Evolutionary conservation across 352 stramenopile genomes (phyloP), one percentile per base, ranked within the genome.

Genomic region (Globisporangium parvum): DNA sequence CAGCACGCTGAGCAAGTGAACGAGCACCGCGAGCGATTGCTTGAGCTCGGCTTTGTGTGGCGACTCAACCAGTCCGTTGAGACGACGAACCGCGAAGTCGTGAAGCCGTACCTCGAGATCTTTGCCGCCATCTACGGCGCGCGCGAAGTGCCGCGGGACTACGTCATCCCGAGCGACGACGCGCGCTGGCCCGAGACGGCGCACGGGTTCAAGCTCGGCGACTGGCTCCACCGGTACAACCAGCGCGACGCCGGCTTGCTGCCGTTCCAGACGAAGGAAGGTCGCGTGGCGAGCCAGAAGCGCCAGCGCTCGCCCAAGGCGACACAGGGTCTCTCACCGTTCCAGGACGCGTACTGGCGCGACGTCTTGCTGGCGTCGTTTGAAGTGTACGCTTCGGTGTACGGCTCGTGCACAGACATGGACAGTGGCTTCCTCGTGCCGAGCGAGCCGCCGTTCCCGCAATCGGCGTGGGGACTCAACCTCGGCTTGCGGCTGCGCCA

Each of bases 41-140:
- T 96, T 41, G 69, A 82, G 17, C 67, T 98, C 20, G 93, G 91
- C 11, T 98, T 98, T 65, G 71, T 91, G 26, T 98, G 93, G 91
- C 82, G 77, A n/a, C 69, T 87, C n/a, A 73, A 83, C 46, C 67
- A 85, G 51, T 79, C 69, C 14, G 69, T 68, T 4, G 70, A 67
- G 24, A 59, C 66, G 21, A 80, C 65, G 23, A 79, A 78, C 46
- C 75, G 75, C 37, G 73, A 87, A 8, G 67, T 85, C 39, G 77
- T 85, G 23, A 65, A 80, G 28, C 66, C 75, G 17, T 85, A 79
- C 47, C 56, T 87, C 12, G 53, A 66, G 21, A 60, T 96, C 15
- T 98, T 91, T 71, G 87, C 91, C 63, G 57, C 85, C 35, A 71
- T 95, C 31, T 83, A 95, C 60, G 85, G 77, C 26, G 20, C 75